phyloP scores from a whole-genome alignment of 2,329 filamentous ascomycete species.

The Ophiostoma ips region DNA sequence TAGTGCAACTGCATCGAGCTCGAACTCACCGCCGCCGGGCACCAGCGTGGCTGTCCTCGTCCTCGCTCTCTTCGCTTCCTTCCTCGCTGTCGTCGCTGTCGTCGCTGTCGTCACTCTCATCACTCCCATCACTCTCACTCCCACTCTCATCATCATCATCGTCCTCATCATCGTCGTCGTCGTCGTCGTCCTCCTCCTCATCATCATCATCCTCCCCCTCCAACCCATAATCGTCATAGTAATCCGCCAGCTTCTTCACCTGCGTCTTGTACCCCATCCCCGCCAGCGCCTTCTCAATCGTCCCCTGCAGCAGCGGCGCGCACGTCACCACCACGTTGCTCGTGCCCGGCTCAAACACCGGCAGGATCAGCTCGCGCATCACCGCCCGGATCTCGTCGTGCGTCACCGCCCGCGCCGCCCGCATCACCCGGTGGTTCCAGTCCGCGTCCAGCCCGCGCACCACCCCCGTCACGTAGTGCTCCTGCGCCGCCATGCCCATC shows the following conservation, averaged over 20 bases:
- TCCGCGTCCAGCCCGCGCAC: slow-evolving; percentile 62
- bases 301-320: slow-evolving; percentile 68
- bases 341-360: slow-evolving; percentile 64
- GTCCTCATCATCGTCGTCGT: slow-evolving; percentile 43
- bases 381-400: slow-evolving; percentile 63
- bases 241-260: slow-evolving; percentile 59
- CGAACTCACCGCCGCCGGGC: not conserved
- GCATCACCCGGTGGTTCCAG: slow-evolving; percentile 65
- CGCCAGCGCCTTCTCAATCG: slow-evolving; percentile 60
- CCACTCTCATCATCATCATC: slow-evolving; percentile 41
- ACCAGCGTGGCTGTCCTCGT: not conserved
- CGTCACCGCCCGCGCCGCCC: slow-evolving; percentile 63
- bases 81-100: not conserved
- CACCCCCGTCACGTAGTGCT: slow-evolving; percentile 72
- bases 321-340: slow-evolving; percentile 84
- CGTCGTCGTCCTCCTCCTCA: slow-evolving; percentile 46
- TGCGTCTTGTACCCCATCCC: slow-evolving; percentile 66
- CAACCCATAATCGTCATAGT: slow-evolving; percentile 82
- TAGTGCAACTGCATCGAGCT: too few species aligned
- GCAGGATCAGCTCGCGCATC: slow-evolving; percentile 61
- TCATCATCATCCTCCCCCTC: slow-evolving; percentile 47
- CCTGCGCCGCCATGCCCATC: slow-evolving; percentile 65
- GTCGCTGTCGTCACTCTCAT: not conserved
- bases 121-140: slow-evolving; percentile 18
- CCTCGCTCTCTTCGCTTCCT: not conserved